These are phyloP conservation scores for Ophiostoma piceae DNA, from an alignment of 2,329 filamentous ascomycete genomes.

Conservation along the genomic window DNA sequence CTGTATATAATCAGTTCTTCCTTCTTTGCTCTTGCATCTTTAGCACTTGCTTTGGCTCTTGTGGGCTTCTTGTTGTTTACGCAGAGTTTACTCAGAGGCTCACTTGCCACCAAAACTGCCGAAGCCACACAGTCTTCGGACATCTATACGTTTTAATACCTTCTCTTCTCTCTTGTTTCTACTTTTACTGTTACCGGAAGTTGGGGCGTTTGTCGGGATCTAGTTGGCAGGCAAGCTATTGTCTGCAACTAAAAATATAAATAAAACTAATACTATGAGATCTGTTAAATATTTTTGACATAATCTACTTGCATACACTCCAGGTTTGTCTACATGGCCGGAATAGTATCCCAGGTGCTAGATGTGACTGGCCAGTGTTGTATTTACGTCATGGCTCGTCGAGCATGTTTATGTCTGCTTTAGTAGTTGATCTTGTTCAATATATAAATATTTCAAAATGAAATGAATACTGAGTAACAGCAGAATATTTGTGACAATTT, in stretches of 20 bases:
- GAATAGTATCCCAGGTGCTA: background rate
- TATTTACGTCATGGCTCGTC: background rate
- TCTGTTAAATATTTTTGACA: background rate
- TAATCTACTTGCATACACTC: background rate
- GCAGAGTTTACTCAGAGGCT: background rate
- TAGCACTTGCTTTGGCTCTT: background rate
- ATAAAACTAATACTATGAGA: background rate
- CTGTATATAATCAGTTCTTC: slow-evolving; percentile 20
- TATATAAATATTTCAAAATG: background rate
- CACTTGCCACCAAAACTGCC: background rate
- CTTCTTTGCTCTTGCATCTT: background rate
- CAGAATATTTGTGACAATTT: too few species aligned
- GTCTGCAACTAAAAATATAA: background rate
- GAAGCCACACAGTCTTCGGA: background rate
- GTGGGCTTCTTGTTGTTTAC: background rate
- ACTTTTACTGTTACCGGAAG: slow-evolving; percentile 5
- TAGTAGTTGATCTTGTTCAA: background rate
- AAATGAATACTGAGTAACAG: too few species aligned
- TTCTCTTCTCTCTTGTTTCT: background rate
- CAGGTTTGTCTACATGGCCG: background rate
- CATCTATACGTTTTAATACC: slow-evolving; percentile 12
- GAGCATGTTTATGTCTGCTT: background rate
- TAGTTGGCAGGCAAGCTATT: slow-evolving; percentile 13
- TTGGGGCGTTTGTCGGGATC: slow-evolving; percentile 20
- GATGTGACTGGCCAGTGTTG: background rate